Percentiles rank a stretch among this genome's conserved stretches.
Evolutionary conservation across 805 yeast species (phyloP).

Genomic region (Ogataea degrootiae): DNA sequence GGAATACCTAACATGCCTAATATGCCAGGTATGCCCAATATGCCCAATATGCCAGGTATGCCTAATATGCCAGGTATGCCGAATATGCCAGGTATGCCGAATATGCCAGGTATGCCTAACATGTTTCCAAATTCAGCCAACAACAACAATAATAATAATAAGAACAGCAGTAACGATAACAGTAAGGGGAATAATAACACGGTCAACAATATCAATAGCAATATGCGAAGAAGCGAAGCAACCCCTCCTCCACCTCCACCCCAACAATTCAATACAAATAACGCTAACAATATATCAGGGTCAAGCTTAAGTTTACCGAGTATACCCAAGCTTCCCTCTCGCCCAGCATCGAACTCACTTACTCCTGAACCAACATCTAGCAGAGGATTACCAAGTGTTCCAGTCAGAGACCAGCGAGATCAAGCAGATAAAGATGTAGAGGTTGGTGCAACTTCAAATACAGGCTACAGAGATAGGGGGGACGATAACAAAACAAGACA

Average conservation of each 20-base stretch:
- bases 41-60: slow-evolving; percentile 6
- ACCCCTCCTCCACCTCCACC: slow-evolving; percentile 8
- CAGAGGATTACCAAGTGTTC: slow-evolving; percentile 8
- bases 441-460: slow-evolving; percentile 13
- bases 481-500: background rate
- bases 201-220: background rate
- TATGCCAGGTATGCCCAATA: slow-evolving; percentile 10
- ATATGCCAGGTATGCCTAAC: slow-evolving; percentile 6
- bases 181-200: background rate
- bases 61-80: slow-evolving; percentile 11
- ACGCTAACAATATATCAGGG: background rate
- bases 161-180: slow-evolving; percentile 2
- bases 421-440: slow-evolving; percentile 26
- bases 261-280: slow-evolving; percentile 6
- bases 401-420: slow-evolving; percentile 22
- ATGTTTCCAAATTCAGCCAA: slow-evolving; percentile 3
- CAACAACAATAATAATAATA: background rate
- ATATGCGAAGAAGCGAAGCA: slow-evolving; percentile 3
- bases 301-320: slow-evolving; percentile 8
- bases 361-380: slow-evolving; percentile 21
- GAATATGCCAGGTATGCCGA: slow-evolving; percentile 1
- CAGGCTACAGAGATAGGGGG: slow-evolving; percentile 18
- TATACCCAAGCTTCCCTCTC: slow-evolving; percentile 19
- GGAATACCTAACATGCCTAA: slow-evolving; percentile 15
- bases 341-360: slow-evolving; percentile 22